Base-by-base conservation (phyloP, 139 green algal species). In the Auxenochlorella pyrenoidosa region DNA sequence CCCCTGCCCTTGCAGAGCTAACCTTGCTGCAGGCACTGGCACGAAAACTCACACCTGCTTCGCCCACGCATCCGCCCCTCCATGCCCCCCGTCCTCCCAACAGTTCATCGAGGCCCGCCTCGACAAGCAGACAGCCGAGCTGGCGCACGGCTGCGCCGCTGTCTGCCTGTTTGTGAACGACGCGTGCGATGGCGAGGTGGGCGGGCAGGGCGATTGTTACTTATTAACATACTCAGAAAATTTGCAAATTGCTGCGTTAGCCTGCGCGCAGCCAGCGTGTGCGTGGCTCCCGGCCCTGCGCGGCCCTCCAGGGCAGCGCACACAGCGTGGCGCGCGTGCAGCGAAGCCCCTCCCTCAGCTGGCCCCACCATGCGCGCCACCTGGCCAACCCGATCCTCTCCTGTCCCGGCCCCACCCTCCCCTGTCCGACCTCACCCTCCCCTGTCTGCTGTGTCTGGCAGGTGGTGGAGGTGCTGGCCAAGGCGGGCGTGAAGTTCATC, bases 131-230 rank as follows among this genome's bases (percentile, higher is more conserved):
- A 95, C 92, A 1, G 93, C 92, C 3, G 34, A 80, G 16, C 84
- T 97, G 26, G 94, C 94, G 0, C 28, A 79, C 3, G 92, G 88
- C 5, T 89, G 40, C 86, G 80, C 92, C 18, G 93, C 87, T 0
- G 91, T 93, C 18, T 91, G 90, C 77, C 40, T 92, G 0, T 98
- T 98, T 89, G 95, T 98, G 3, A 96, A 96, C 72, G 95, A 97
- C 84, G 21, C 88, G 66, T 60, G 36, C 22, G 54, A 90, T 36
- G 79, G 44, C 24, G 76, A 96, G 89, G 89, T 92, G 68, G 5
- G 0, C 26, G 30, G 5, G 51, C n/a, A 1, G 10, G 1, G 76
- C n/a, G n/a, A n/a, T n/a, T n/a, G n/a, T n/a, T n/a, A n/a, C n/a
- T n/a, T n/a, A n/a, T n/a, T n/a, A n/a, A n/a, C n/a, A n/a, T n/a